A percentile compares a stretch with the other conserved stretches of the same genome.
Evolutionary conservation across 2,329 filamentous ascomycete species (phyloP).

Genomic region (Monosporascus cannonballus): DNA sequence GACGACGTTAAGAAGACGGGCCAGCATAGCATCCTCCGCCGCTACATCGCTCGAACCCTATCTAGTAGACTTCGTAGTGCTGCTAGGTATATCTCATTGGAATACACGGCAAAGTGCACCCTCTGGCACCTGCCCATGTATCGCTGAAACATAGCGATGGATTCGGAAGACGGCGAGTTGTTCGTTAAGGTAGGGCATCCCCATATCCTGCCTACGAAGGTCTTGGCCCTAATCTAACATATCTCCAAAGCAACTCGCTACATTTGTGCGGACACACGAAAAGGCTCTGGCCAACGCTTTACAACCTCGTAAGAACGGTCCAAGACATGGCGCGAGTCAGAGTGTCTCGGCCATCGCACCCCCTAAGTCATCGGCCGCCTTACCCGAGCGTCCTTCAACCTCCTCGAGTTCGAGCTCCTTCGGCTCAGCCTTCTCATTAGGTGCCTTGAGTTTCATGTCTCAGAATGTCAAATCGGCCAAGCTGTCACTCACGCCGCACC

Average conservation of each 20-base stretch:
- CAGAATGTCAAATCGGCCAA: slow-evolving; percentile 83
- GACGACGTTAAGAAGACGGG: too few species aligned
- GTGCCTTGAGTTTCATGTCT: slow-evolving; percentile 77
- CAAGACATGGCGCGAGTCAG: slow-evolving; percentile 64
- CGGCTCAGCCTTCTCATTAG: slow-evolving; percentile 80
- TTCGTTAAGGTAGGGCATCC: slow-evolving; percentile 68
- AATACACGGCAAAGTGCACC: slow-evolving; percentile 4
- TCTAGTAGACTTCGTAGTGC: slow-evolving; percentile 3
- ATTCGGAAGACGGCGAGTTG: slow-evolving; percentile 83
- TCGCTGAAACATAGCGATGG: slow-evolving; percentile 56
- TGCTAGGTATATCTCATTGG: slow-evolving; percentile 3
- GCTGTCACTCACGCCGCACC: slow-evolving; percentile 87
- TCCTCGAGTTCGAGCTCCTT: slow-evolving; percentile 67
- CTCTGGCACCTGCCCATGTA: slow-evolving; percentile 34
- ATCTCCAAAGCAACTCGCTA: slow-evolving; percentile 72
- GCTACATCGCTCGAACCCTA: too few species aligned
- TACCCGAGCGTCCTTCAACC: slow-evolving; percentile 57
- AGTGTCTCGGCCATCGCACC: slow-evolving; percentile 54
- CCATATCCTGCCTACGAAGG: slow-evolving; percentile 39
- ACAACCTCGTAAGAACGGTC: slow-evolving; percentile 67
- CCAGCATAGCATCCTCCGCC: too few species aligned
- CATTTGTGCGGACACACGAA: slow-evolving; percentile 95
- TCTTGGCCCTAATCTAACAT: slow-evolving; percentile 61
- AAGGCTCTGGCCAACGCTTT: slow-evolving; percentile 94
- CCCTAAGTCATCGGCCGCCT: slow-evolving; percentile 47